Base-by-base conservation (phyloP, 805 yeast species). In the Metschnikowia similis region DNA sequence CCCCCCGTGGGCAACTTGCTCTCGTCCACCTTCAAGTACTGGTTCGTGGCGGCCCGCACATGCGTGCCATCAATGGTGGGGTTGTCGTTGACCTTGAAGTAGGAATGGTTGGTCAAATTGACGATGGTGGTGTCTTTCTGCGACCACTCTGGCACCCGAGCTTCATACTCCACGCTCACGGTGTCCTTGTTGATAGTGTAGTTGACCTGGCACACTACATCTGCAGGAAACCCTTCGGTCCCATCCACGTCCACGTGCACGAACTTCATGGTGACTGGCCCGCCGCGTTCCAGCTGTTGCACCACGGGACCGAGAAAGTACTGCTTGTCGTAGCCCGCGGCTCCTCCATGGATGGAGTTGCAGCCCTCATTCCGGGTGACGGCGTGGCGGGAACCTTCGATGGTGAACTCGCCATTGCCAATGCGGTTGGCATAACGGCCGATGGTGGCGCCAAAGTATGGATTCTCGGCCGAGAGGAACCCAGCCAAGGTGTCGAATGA, bases 361-460 rank as follows among this genome's bases (percentile, higher is more conserved):
- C 51, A 58, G 35, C 63, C 62, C 52, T 78, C 79, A 61, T 79
- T 80, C 34, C 65, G 57, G 17, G 74, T 69, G 48, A 83, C 63
- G 21, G 67, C 59, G 58, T 71, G 76, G 9, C 63, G 59, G 47
- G 66, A 59, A 6, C 77, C 81, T 34, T 70, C 67, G 21, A 82
- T 51, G 11, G 53, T 46, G 54, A 80, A 71, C 45, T 60, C 53
- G 30, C 81, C 84, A 39, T 69, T 67, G 9, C 65, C 58, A 45
- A 84, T 76, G 50, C 89, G 72, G 63, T 84, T 84, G 47, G 87
- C 87, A 51, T 72, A 77, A 40, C 89, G 72, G 29, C 89, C 89
- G 36, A 83, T 75, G 16, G 85, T 79, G 29, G 87, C 81, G 35
- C 88, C 88, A 49, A 83, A 73, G 60, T 70, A 81, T 16, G 82